Evolutionary conservation across 2,329 filamentous ascomycete species (phyloP).

Genomic region (Chaetomiaceae sp.): DNA sequence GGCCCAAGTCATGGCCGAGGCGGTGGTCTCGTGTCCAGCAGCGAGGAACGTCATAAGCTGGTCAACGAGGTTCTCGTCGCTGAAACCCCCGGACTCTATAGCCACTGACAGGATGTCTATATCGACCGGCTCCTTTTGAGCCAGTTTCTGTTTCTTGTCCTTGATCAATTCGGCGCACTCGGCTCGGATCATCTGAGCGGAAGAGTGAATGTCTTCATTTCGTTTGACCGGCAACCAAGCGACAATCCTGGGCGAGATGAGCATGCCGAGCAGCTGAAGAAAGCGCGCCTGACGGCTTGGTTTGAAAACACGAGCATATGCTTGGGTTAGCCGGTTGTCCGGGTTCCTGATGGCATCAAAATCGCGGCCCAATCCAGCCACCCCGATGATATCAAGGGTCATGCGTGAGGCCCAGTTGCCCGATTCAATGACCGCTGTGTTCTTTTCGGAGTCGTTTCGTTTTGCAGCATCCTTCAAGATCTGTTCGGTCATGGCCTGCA

Average conservation of each 20-base stretch:
- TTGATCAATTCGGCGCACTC: constrained; percentile 65
- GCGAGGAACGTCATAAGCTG: constrained; percentile 89
- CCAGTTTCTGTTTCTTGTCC: constrained; percentile 58
- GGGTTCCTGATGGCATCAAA: constrained; percentile 63
- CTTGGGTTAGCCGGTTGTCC: constrained; percentile 52
- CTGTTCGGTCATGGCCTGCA: constrained; percentile 54
- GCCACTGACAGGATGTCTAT: constrained; percentile 79
- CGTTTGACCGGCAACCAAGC: constrained; percentile 62
- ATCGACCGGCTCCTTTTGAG: constrained; percentile 46
- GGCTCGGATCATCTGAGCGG: constrained; percentile 56
- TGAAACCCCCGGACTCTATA: constrained; percentile 69
- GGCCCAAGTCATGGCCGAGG: constrained; percentile 71
- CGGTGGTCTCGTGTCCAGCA: constrained; percentile 77
- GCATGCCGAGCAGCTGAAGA: constrained; percentile 53
- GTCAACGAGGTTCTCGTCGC: constrained; percentile 75
- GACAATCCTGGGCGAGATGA: constrained; percentile 62
- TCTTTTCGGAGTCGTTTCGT: constrained; percentile 26
- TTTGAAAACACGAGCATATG: constrained; percentile 54
- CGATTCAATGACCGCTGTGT: constrained; percentile 50
- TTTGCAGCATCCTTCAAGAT: constrained; percentile 41
- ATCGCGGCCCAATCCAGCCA: constrained; percentile 67
- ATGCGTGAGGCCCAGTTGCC: constrained; percentile 60
- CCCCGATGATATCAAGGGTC: constrained; percentile 71
- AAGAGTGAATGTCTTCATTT: constrained; percentile 60
- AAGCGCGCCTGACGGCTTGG: constrained; percentile 49